Conservation (phyloP, 2,329 filamentous ascomycete genomes). For the Triangularia setosa region DNA sequence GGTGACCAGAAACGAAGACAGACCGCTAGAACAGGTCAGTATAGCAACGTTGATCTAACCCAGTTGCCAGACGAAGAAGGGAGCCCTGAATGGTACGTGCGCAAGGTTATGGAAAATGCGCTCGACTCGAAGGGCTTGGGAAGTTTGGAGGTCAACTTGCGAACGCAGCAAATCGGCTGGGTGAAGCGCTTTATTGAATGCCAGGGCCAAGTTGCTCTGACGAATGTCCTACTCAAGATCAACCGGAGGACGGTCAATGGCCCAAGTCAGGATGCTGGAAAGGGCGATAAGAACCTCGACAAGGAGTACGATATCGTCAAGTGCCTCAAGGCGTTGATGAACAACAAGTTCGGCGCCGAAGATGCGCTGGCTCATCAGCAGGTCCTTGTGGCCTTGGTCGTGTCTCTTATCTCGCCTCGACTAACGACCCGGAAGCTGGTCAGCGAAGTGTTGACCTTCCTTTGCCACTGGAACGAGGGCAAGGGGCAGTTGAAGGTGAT, state of each 20-base stretch:
- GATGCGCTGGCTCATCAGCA: slow-evolving; percentile 88
- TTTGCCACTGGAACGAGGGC: slow-evolving; percentile 86
- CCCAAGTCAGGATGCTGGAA: slow-evolving; percentile 57
- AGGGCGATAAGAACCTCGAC: slow-evolving; percentile 74
- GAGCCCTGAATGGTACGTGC: slow-evolving; percentile 96
- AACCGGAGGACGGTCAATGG: slow-evolving; percentile 80
- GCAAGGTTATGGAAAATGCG: slow-evolving; percentile 92
- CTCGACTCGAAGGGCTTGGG: slow-evolving; percentile 88
- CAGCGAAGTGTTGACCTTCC: slow-evolving; percentile 91
- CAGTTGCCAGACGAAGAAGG: slow-evolving; percentile 88
- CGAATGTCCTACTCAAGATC: slow-evolving; percentile 88
- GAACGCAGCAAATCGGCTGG: slow-evolving; percentile 97
- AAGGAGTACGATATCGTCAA: slow-evolving; percentile 97
- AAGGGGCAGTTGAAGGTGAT: slow-evolving; percentile 91
- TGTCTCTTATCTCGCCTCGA: slow-evolving; percentile 81
- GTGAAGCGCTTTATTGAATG: slow-evolving; percentile 95
- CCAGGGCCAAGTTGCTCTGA: slow-evolving; percentile 92
- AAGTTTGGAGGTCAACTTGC: slow-evolving; percentile 87
- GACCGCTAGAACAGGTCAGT: slow-evolving; percentile 68
- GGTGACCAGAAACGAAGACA: slow-evolving; percentile 85
- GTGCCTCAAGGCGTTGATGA: slow-evolving; percentile 95
- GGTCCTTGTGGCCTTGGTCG: slow-evolving; percentile 82
- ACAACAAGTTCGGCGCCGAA: slow-evolving; percentile 98
- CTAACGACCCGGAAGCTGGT: slow-evolving; percentile 91
- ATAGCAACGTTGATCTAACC: slow-evolving; percentile 65